phyloP scores from a whole-genome alignment of 805 yeast genomes.

The Kodamaea kaohsiungensis region DNA sequence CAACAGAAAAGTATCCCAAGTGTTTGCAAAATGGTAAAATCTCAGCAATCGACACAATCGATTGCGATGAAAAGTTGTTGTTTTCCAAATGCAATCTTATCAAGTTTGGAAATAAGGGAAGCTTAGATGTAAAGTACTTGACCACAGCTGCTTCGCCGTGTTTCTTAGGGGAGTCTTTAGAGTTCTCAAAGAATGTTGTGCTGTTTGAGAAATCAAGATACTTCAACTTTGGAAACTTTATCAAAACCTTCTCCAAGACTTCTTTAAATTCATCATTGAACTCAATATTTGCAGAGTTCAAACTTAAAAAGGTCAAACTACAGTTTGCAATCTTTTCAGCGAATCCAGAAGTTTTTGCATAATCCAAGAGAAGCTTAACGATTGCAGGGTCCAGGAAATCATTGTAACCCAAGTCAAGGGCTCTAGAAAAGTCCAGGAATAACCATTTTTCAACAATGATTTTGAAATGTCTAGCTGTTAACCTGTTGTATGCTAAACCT shows the following conservation, averaged over 20 bases:
- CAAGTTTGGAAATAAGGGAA: conserved; percentile 69
- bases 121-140: conserved; percentile 55
- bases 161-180: background rate
- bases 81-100: conserved; percentile 71
- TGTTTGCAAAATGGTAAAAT: conserved; percentile 67
- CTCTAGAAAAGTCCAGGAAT: conserved; percentile 48
- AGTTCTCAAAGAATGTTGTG: conserved; percentile 56
- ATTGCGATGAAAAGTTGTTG: conserved; percentile 57
- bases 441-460: conserved; percentile 61
- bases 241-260: conserved; percentile 50
- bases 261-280: conserved; percentile 50
- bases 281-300: conserved; percentile 62
- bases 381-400: conserved; percentile 49
- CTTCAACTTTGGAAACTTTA: conserved; percentile 58
- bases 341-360: conserved; percentile 20
- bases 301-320: conserved; percentile 49
- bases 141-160: conserved; percentile 31
- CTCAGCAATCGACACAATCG: conserved; percentile 62
- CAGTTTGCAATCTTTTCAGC: conserved; percentile 21
- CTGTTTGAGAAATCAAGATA: conserved; percentile 78
- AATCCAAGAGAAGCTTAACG: conserved; percentile 40
- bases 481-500: conserved; percentile 76
- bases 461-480: conserved; percentile 58
- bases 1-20: conserved; percentile 66
- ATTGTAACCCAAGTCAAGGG: conserved; percentile 84